Conservation (phyloP, 2,329 filamentous ascomycete species). For the Colletotrichum liaoningense region DNA sequence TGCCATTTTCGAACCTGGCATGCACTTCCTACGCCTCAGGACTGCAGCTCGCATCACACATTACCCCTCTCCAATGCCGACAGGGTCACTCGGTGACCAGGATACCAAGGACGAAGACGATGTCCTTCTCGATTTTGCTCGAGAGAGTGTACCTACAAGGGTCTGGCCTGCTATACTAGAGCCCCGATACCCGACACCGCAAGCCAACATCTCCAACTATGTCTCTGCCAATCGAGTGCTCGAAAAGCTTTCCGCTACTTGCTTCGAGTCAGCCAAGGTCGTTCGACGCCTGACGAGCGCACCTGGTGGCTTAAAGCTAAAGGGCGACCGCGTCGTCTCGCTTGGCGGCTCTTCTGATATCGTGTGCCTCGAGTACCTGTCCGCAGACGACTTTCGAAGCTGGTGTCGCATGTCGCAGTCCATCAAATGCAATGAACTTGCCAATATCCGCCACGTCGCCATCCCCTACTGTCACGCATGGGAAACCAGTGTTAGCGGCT, state of each 20-base stretch:
- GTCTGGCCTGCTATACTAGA: constrained; percentile 38
- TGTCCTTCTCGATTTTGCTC: constrained; percentile 39
- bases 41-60: not conserved
- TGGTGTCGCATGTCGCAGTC: constrained; percentile 41
- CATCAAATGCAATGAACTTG: constrained; percentile 43
- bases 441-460: constrained; percentile 51
- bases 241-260: constrained; percentile 20
- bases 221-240: constrained; percentile 40
- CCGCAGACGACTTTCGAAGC: constrained; percentile 41
- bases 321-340: constrained; percentile 43
- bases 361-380: constrained; percentile 49
- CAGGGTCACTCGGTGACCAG: not conserved
- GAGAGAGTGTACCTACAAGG: constrained; percentile 36
- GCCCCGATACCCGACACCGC: constrained; percentile 41
- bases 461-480: constrained; percentile 56
- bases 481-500: constrained; percentile 43
- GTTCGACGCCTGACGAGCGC: constrained; percentile 9
- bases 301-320: constrained; percentile 40
- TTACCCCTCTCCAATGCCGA: not conserved
- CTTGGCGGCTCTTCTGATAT: constrained; percentile 45
- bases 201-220: constrained; percentile 49
- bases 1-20: constrained; percentile 45
- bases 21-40: constrained; percentile 46
- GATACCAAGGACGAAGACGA: constrained; percentile 34
- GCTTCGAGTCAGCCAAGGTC: constrained; percentile 20